phyloP scores from a whole-genome alignment of 352 stramenopile genomes.

The Phytophthora constricta region DNA sequence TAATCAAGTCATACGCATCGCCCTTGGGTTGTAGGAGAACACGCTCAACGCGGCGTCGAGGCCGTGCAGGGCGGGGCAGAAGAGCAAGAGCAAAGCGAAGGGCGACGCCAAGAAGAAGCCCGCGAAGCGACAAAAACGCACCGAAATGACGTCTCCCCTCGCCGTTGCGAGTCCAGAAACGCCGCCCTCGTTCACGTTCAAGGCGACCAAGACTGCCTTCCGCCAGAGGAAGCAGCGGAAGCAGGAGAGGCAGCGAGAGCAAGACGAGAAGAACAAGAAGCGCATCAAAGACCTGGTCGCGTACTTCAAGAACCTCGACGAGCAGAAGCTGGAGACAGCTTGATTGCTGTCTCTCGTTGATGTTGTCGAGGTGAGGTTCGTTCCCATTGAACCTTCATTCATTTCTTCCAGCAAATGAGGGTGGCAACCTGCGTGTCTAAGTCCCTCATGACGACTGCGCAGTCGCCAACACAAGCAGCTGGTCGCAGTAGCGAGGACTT shows the following conservation, averaged over 20 bases:
- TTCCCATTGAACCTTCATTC: too few species aligned
- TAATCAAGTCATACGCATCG: background rate
- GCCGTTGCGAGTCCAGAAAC: conserved; percentile 44
- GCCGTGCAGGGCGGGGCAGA: conserved; percentile 15
- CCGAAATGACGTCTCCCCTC: background rate
- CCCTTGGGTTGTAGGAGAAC: conserved; percentile 37
- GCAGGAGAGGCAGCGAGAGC: conserved; percentile 35
- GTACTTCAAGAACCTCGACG: conserved; percentile 71
- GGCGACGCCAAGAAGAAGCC: conserved; percentile 17
- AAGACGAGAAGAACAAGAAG: conserved; percentile 53
- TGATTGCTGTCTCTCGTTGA: conserved; percentile 21
- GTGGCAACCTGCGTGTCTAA: conserved; percentile 1
- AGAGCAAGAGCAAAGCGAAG: conserved; percentile 16
- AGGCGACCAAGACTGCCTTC: conserved; percentile 51
- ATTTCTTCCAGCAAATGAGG: too few species aligned
- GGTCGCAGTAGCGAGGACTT: conserved; percentile 74
- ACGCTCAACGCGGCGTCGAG: conserved; percentile 20
- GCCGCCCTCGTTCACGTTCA: conserved; percentile 60
- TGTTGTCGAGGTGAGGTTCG: background rate
- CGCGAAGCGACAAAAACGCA: conserved; percentile 20
- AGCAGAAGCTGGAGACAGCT: conserved; percentile 55
- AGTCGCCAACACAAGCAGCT: conserved; percentile 58
- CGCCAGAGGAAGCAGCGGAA: conserved; percentile 53
- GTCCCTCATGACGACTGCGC: conserved; percentile 32
- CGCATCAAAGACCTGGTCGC: conserved; percentile 60